A percentile compares a stretch with the other conserved stretches of the same genome.
phyloP scores from a whole-genome alignment of 2,329 filamentous ascomycete genomes.

The Lojkania enalia region DNA sequence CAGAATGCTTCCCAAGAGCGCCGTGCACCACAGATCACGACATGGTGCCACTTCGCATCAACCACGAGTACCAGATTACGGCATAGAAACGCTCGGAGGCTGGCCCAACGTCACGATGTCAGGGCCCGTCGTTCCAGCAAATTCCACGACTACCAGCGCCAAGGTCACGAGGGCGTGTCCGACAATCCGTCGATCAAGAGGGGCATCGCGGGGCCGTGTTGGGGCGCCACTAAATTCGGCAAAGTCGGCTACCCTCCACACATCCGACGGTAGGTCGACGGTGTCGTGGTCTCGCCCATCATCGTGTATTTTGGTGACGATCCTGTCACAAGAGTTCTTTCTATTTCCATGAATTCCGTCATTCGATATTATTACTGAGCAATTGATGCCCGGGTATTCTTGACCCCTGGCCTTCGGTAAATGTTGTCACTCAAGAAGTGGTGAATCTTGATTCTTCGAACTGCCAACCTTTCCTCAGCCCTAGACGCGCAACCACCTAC shows the following conservation, averaged over 20 bases:
- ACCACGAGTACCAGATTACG: constrained; percentile 24
- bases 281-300: too few species aligned
- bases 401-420: too few species aligned
- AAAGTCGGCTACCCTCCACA: constrained; percentile 22
- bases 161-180: constrained; percentile 27
- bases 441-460: too few species aligned
- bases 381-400: too few species aligned
- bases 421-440: too few species aligned
- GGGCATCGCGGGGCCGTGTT: constrained; percentile 23
- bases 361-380: too few species aligned
- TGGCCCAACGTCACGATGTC: constrained; percentile 33
- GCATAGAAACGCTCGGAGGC: constrained; percentile 20
- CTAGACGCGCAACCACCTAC: too few species aligned
- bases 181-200: constrained; percentile 28
- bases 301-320: too few species aligned
- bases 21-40: constrained; percentile 5
- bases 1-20: constrained; percentile 2
- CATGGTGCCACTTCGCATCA: constrained; percentile 28
- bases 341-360: too few species aligned
- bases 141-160: constrained; percentile 19
- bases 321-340: too few species aligned
- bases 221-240: constrained; percentile 21
- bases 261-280: too few species aligned
- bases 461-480: too few species aligned
- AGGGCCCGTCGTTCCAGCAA: constrained; percentile 18